Base-by-base conservation (phyloP, 352 stramenopile species). In the Peronospora farinosa region DNA sequence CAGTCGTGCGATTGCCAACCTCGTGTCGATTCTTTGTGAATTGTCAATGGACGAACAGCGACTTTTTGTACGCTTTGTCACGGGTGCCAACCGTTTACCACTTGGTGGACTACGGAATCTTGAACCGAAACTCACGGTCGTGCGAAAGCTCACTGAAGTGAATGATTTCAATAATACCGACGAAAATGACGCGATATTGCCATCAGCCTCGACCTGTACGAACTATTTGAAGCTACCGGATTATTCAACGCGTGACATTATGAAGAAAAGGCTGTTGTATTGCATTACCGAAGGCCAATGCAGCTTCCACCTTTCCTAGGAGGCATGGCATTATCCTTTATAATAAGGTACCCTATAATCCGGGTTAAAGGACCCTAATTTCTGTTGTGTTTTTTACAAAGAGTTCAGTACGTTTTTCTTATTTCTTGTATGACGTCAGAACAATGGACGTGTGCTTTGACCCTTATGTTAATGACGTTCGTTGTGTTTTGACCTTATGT, bases 221-320 rank as follows among this genome's bases (percentile, higher is more conserved):
- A 92, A 95, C 54, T 95, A 95, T 67, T 66, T 96, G 27, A 96
- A 96, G 65, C 65, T 96, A 19, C 86, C 86, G n/a, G 83, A 88
- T 37, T 96, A 96, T 60, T 93, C 77, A 23, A 84, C 76, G 30
- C 74, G 79, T 16, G 69, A 83, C 7, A 52, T 82, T 17, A 82
- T 96, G 69, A 69, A 74, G 50, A 46, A 60, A 31, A 78, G 80
- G 8, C 57, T 96, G 35, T 51, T 84, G 21, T 91, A 92, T 44
- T 91, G 82, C 53, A 94, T 96, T 43, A 65, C 69, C 43, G 82
- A 95, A 58, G 85, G 85, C 9, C 85, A 95, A 51, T 71, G 72
- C 60, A 88, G 74, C 57, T 92, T 92, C 63, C 80, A 89, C 43
- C 57, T 88, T n/a, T 92, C 80, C 25, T 88, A 72, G 49, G 13